Conservation (phyloP, 192 early-diverging fungal genomes). For the Linnemannia exigua region DNA sequence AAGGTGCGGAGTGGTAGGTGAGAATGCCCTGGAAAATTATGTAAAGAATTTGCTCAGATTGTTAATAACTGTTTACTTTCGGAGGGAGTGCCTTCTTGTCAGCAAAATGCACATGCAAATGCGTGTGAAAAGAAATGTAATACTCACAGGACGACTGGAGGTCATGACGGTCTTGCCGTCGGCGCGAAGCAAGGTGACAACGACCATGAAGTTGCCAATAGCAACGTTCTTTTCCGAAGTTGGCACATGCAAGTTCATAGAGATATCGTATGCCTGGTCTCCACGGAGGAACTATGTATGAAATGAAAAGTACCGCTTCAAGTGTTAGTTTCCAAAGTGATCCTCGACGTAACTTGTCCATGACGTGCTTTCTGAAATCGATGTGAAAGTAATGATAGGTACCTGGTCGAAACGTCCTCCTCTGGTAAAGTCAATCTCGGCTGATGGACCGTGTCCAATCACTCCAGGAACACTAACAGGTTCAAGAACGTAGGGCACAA, state of each 20-base stretch:
- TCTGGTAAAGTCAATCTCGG: slow-evolving; percentile 56
- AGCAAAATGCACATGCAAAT: neutral
- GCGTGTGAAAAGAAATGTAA: neutral
- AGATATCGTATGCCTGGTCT: slow-evolving; percentile 62
- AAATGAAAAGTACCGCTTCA: neutral
- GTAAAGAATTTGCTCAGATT: neutral
- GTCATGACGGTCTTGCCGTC: slow-evolving; percentile 55
- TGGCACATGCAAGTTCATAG: slow-evolving; percentile 57
- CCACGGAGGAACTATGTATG: slow-evolving; percentile 54
- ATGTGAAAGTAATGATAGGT: neutral
- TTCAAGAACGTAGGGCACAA: neutral
- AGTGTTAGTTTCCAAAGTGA: neutral
- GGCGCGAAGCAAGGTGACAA: slow-evolving; percentile 23
- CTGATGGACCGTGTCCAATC: slow-evolving; percentile 28
- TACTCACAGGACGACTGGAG: slow-evolving; percentile 64
- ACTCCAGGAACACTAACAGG: slow-evolving; percentile 29
- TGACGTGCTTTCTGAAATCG: neutral
- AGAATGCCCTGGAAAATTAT: slow-evolving; percentile 53
- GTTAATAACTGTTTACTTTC: neutral
- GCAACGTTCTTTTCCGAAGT: slow-evolving; percentile 56
- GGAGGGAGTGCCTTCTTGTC: neutral
- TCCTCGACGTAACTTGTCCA: neutral
- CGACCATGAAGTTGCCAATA: slow-evolving; percentile 55
- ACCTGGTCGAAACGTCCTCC: slow-evolving; percentile 46
- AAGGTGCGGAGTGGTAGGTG: slow-evolving; percentile 55